Conservation (phyloP, 306 rosid species). For the Cucurbita moschata region DNA sequence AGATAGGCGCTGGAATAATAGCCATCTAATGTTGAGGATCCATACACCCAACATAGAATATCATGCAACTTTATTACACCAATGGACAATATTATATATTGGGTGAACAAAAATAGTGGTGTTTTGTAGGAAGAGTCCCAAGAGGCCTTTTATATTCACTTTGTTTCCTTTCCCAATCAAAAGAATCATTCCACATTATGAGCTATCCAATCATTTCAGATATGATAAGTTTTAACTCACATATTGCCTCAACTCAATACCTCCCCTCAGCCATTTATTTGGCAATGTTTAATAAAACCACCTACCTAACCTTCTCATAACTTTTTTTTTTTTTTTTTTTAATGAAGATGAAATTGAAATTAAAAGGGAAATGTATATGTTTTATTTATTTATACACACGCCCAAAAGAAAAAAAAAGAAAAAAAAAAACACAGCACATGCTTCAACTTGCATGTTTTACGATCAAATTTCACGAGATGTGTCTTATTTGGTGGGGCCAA, state of each 20-base stretch:
- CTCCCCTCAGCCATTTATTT: background rate
- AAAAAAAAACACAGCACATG: background rate
- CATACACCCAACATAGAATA: background rate
- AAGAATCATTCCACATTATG: background rate
- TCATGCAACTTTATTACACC: background rate
- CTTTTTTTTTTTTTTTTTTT: background rate
- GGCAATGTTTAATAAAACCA: background rate
- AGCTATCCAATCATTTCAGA: slow-evolving; percentile 9
- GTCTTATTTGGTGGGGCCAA: background rate
- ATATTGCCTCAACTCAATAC: background rate
- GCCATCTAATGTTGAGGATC: slow-evolving; percentile 8
- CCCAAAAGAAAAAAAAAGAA: background rate
- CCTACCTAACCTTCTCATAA: background rate
- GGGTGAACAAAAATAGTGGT: slow-evolving; percentile 8
- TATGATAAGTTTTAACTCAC: slow-evolving; percentile 14
- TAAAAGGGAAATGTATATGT: background rate
- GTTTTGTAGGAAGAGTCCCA: slow-evolving; percentile 4
- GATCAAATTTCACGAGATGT: background rate
- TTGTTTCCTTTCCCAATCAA: background rate
- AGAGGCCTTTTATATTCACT: background rate
- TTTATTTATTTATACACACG: background rate
- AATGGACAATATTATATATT: background rate
- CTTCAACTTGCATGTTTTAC: slow-evolving; percentile 1
- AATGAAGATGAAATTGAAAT: background rate
- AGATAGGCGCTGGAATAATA: background rate